Conservation (phyloP, 139 green algal species). For the Limnomonas spitsbergensis region DNA sequence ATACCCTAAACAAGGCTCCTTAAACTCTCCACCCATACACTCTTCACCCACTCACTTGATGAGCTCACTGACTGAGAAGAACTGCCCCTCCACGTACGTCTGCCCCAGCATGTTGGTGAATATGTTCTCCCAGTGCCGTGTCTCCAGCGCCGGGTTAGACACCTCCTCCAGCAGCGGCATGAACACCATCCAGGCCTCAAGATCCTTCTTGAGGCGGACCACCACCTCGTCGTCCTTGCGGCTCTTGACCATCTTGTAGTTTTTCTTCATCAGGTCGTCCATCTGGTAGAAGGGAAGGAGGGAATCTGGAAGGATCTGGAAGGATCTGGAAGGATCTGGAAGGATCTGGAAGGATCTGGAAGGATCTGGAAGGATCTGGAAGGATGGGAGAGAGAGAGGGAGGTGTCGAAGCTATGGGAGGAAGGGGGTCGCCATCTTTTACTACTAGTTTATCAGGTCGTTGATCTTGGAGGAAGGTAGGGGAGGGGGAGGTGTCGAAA, state of each 20-base stretch:
- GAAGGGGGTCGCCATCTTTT: no score
- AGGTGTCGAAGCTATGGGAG: no score
- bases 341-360: no score
- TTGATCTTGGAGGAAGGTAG: no score
- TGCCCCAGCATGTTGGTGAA: constrained; percentile 28
- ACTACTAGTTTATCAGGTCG: no score
- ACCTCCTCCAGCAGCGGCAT: constrained; percentile 50
- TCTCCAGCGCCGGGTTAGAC: not conserved
- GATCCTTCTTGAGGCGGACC: constrained; percentile 50
- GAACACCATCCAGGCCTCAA: constrained; percentile 66
- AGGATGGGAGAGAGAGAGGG: no score
- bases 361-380: no score
- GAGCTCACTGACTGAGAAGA: constrained; percentile 29
- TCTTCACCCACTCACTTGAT: constrained; percentile 30
- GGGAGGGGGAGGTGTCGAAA: no score
- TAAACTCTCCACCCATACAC: no score
- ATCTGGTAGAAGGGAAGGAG: constrained; percentile 15
- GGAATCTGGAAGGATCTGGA: no score
- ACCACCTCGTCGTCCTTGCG: constrained; percentile 52
- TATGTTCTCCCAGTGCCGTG: constrained; percentile 50
- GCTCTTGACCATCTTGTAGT: constrained; percentile 49
- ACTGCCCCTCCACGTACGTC: constrained; percentile 11
- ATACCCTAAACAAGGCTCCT: no score
- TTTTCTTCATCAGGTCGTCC: constrained; percentile 34
- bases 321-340: no score